Percentiles rank a stretch among this genome's conserved stretches.
Evolutionary conservation across 306 rosid species (phyloP).

Genomic region (Heteromeles arbutifolia): DNA sequence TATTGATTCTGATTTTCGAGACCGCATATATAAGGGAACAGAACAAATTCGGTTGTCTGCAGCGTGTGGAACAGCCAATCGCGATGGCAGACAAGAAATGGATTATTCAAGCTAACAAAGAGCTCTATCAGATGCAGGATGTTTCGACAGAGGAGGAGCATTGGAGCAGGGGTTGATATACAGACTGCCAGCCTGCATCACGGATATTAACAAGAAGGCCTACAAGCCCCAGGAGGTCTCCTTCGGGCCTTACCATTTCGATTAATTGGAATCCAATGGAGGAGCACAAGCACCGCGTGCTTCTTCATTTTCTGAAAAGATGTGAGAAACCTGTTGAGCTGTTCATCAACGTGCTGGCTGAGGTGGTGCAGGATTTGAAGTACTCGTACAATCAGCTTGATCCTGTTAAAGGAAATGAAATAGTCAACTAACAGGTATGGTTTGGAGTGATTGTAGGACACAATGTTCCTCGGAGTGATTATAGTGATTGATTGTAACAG

Average conservation of each 20-base stretch:
- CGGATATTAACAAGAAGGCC: slow-evolving; percentile 13
- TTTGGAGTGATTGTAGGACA: no score
- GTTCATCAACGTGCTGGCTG: neutral
- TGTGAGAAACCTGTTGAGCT: slow-evolving; percentile 11
- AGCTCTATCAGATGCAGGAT: slow-evolving; percentile 15
- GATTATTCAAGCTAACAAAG: slow-evolving; percentile 23
- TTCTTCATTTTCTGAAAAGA: slow-evolving; percentile 28
- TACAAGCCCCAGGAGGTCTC: slow-evolving; percentile 42
- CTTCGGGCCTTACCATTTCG: slow-evolving; percentile 54
- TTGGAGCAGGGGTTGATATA: slow-evolving; percentile 47
- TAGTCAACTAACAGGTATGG: no score
- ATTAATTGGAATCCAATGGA: slow-evolving; percentile 20
- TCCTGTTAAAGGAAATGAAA: no score
- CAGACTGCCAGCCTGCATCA: slow-evolving; percentile 28
- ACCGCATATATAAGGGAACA: neutral
- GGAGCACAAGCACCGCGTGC: slow-evolving; percentile 40
- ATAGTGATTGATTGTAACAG: no score
- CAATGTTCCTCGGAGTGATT: no score
- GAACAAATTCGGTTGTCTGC: neutral
- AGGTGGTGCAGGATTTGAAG: slow-evolving; percentile 26
- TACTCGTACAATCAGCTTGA: slow-evolving; percentile 35
- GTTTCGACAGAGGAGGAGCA: slow-evolving; percentile 15
- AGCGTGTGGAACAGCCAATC: neutral
- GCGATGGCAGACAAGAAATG: slow-evolving; percentile 21
- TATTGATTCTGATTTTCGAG: neutral